These are phyloP conservation scores for Tulasnella sp. DNA, from an alignment of 768 basidiomycete genomes.

Conservation along the genomic window DNA sequence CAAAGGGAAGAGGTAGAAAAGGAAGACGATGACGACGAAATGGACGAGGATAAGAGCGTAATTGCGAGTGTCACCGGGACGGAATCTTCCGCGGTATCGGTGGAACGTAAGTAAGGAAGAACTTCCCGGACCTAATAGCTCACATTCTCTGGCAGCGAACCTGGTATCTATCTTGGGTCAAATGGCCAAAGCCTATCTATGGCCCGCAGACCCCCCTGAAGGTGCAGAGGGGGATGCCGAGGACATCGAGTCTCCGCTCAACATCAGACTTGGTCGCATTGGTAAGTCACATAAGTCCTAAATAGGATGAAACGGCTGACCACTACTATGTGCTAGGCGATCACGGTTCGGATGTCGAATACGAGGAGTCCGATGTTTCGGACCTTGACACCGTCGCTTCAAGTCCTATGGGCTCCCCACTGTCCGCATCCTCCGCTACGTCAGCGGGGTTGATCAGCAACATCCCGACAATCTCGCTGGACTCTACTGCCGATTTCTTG, in stretches of 20 bases:
- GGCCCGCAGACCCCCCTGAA: constrained; percentile 56
- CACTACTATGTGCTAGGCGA: constrained; percentile 47
- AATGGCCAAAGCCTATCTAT: constrained; percentile 72
- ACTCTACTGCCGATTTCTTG: constrained; percentile 58
- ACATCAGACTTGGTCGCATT: constrained; percentile 70
- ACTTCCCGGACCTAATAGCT: background rate
- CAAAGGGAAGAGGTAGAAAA: background rate
- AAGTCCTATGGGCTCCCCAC: constrained; percentile 34
- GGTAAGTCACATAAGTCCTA: constrained; percentile 42
- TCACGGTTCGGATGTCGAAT: constrained; percentile 55
- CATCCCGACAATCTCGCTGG: constrained; percentile 26
- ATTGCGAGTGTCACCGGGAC: constrained; percentile 16
- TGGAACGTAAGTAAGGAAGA: constrained; percentile 5
- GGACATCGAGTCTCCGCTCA: constrained; percentile 57
- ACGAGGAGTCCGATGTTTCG: constrained; percentile 54
- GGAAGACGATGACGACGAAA: constrained; percentile 28
- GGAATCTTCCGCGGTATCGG: constrained; percentile 48
- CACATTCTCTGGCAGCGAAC: background rate
- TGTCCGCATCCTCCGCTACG: constrained; percentile 31
- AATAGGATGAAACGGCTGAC: background rate
- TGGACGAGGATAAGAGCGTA: constrained; percentile 29
- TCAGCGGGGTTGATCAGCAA: constrained; percentile 14
- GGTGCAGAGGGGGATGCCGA: constrained; percentile 60
- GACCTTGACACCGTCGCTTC: constrained; percentile 29
- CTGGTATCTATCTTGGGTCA: constrained; percentile 50